A percentile compares a stretch with the other conserved stretches of the same genome.
Evolutionary conservation across 495 filamentous ascomycete genomes (phyloP).

Genomic region (Aspergillus wentii): DNA sequence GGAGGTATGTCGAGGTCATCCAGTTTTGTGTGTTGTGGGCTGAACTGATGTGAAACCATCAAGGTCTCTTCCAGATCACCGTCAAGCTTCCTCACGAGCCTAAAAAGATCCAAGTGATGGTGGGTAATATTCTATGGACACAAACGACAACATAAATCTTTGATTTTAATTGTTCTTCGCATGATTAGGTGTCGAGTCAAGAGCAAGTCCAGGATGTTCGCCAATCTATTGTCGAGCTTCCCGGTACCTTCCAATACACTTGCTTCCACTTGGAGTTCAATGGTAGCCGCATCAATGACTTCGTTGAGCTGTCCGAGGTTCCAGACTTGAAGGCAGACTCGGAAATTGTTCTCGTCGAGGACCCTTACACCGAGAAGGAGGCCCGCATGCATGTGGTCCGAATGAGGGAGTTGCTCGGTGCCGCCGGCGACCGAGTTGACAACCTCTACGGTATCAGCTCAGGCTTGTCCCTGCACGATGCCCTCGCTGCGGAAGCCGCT

Average conservation of each 20-base stretch:
- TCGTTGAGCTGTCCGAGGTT: constrained; percentile 87
- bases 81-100: constrained; percentile 80
- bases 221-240: constrained; percentile 91
- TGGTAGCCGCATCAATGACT: constrained; percentile 86
- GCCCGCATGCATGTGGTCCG: constrained; percentile 90
- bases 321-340: constrained; percentile 68
- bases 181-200: constrained; percentile 73
- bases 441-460: constrained; percentile 81
- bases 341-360: constrained; percentile 78
- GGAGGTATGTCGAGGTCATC: constrained; percentile 28
- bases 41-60: not conserved
- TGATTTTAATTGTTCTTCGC: constrained; percentile 13
- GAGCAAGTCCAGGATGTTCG: constrained; percentile 97
- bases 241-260: constrained; percentile 92
- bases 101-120: constrained; percentile 77
- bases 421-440: constrained; percentile 82
- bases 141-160: too few relatives aligned
- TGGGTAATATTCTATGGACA: constrained; percentile 28
- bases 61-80: constrained; percentile 72
- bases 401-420: constrained; percentile 87
- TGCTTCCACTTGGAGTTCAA: constrained; percentile 97
- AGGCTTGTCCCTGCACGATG: constrained; percentile 84
- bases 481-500: constrained; percentile 48
- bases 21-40: not conserved
- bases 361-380: constrained; percentile 98